phyloP scores from a whole-genome alignment of 164 flowering plant genomes.

The Vitis rotundifolia region DNA sequence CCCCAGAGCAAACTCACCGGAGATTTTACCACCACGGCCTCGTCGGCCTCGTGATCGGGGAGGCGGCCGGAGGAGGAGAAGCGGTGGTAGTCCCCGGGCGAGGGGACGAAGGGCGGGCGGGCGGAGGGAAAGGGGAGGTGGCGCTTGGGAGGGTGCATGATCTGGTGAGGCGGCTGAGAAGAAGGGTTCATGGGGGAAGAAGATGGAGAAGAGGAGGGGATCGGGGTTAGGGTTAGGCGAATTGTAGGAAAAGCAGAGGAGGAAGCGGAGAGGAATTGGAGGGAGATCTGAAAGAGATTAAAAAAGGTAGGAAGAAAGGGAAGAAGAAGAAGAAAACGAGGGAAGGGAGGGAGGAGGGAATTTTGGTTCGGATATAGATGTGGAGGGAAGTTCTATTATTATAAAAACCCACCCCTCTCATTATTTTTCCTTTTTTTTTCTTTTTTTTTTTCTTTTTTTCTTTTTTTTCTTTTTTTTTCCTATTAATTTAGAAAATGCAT shows the following conservation, averaged over 20 bases:
- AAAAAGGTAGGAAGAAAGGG: constrained; percentile 26
- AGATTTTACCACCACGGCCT: constrained; percentile 41
- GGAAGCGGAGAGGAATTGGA: constrained; percentile 6
- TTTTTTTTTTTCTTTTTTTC: constrained; percentile 8
- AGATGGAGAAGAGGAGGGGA: background rate
- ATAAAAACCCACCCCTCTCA: background rate
- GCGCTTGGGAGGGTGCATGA: background rate
- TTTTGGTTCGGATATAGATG: constrained; percentile 64
- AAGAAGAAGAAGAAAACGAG: constrained; percentile 31
- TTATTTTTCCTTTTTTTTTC: background rate
- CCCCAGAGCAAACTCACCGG: constrained; percentile 34
- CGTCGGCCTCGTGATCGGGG: constrained; percentile 28
- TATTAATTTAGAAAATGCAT: background rate
- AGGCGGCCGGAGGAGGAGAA: constrained; percentile 26
- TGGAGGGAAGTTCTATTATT: constrained; percentile 54
- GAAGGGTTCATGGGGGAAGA: no score
- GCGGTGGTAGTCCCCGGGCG: constrained; percentile 52
- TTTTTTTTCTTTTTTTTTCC: background rate
- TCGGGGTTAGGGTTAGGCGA: background rate
- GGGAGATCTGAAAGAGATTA: constrained; percentile 14
- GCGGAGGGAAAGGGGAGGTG: constrained; percentile 38
- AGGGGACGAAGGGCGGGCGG: constrained; percentile 46
- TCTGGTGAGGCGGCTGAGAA: constrained; percentile 10
- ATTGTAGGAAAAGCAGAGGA: background rate
- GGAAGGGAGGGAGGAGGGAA: constrained; percentile 44